Percentiles rank a stretch among this genome's conserved stretches.
These are phyloP conservation scores for Solanum boliviense DNA, from an alignment of 257 asterid genomes.

Conservation along the genomic window DNA sequence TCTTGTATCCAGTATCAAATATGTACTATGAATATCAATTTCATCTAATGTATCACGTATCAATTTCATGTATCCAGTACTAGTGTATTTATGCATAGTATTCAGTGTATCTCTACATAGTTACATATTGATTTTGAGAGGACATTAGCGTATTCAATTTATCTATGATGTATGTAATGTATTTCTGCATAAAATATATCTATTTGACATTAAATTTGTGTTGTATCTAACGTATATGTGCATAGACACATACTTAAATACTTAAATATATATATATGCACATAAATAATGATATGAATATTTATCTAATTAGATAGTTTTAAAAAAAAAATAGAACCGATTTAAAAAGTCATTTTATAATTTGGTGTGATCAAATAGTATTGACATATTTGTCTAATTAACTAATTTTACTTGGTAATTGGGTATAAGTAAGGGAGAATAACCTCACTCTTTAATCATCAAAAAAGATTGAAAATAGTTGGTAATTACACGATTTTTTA, in stretches of 20 bases:
- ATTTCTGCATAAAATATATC: not conserved
- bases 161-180: not conserved
- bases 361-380: not conserved
- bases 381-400: not conserved
- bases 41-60: not conserved
- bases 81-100: not conserved
- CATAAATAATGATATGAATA: not conserved
- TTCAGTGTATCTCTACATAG: not conserved
- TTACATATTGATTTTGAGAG: not conserved
- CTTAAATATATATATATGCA: no score
- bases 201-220: not conserved
- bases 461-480: not conserved
- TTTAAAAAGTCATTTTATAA: not conserved
- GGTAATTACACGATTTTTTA: not conserved
- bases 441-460: not conserved
- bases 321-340: no score
- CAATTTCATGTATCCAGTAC: not conserved
- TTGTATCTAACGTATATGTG: not conserved
- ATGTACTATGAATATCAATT: not conserved
- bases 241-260: no score
- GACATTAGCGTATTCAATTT: fast-evolving
- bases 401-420: not conserved
- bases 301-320: no score
- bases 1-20: not conserved
- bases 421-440: not conserved